Conservation (phyloP, 2,329 filamentous ascomycete species). For the Leptodontidium sp. region DNA sequence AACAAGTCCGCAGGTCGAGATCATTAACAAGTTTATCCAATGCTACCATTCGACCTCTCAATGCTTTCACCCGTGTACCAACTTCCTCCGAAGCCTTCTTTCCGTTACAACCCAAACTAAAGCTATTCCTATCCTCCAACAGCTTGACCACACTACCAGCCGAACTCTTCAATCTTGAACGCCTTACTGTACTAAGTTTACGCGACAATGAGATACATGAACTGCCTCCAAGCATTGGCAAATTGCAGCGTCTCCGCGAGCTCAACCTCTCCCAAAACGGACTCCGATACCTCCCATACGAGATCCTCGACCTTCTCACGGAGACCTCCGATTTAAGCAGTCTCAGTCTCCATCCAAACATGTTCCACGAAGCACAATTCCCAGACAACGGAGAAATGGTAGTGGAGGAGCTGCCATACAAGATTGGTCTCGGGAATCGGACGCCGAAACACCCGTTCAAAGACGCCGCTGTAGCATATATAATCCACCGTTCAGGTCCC, state of each 20-base stretch:
- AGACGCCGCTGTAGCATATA: constrained; percentile 6
- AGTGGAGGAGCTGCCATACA: constrained; percentile 25
- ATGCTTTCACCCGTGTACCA: constrained; percentile 59
- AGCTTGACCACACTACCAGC: constrained; percentile 62
- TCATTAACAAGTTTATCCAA: constrained; percentile 61
- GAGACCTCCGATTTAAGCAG: constrained; percentile 55
- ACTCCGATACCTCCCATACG: constrained; percentile 67
- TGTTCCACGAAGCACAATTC: constrained; percentile 58
- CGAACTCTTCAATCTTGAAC: constrained; percentile 67
- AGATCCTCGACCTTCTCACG: constrained; percentile 65
- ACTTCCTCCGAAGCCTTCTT: constrained; percentile 54
- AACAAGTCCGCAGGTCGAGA: constrained; percentile 35
- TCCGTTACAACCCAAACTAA: constrained; percentile 64
- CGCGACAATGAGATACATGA: constrained; percentile 69
- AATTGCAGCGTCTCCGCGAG: constrained; percentile 64
- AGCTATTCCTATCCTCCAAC: constrained; percentile 70
- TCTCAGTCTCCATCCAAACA: constrained; percentile 69
- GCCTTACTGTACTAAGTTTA: constrained; percentile 71
- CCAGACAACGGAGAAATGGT: constrained; percentile 21
- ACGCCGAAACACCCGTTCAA: constrained; percentile 17
- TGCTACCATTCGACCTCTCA: constrained; percentile 63
- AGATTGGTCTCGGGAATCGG: constrained; percentile 28
- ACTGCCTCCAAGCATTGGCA: constrained; percentile 66
- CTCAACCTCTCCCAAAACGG: constrained; percentile 73
- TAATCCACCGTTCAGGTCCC: constrained; percentile 16